Evolutionary conservation across 2,329 filamentous ascomycete genomes (phyloP).

Genomic region (Penicillium sp.): DNA sequence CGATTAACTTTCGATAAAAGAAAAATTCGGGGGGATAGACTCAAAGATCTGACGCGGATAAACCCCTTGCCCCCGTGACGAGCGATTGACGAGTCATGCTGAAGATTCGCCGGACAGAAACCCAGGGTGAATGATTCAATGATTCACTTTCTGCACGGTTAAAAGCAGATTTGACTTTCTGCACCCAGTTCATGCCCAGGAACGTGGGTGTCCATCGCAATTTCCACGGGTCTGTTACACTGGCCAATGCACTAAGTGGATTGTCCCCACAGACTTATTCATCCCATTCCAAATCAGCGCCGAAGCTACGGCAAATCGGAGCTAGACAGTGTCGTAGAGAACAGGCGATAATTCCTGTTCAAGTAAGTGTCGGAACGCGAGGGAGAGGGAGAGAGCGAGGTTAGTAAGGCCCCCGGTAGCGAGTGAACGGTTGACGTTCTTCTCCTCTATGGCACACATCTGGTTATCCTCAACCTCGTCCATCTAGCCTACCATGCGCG

Average conservation of each 20-base stretch:
- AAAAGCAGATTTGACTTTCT: neutral
- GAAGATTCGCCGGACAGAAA: neutral
- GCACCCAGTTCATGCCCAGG: neutral
- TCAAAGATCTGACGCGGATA: too few species aligned
- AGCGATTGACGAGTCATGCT: neutral
- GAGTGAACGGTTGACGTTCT: neutral
- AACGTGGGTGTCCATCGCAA: constrained; percentile 6
- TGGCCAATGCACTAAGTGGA: constrained; percentile 14
- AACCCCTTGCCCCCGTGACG: too few species aligned
- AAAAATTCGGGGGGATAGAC: neutral
- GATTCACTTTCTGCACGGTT: neutral
- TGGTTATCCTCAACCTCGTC: neutral
- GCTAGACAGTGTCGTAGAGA: neutral
- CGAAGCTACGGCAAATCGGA: constrained; percentile 1
- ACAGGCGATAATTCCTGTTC: constrained; percentile 1
- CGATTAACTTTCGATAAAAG: neutral
- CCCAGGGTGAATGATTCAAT: neutral
- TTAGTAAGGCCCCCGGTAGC: neutral
- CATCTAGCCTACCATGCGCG: constrained; percentile 21
- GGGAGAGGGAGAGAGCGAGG: neutral
- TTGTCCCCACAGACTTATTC: constrained; percentile 6
- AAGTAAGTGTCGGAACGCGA: neutral
- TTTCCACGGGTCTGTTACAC: constrained; percentile 5
- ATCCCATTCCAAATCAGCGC: neutral
- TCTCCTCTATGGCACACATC: neutral